These are phyloP conservation scores for Apiotrichum gamsii DNA, from an alignment of 1,284 basidiomycete genomes.

Conservation along the genomic window DNA sequence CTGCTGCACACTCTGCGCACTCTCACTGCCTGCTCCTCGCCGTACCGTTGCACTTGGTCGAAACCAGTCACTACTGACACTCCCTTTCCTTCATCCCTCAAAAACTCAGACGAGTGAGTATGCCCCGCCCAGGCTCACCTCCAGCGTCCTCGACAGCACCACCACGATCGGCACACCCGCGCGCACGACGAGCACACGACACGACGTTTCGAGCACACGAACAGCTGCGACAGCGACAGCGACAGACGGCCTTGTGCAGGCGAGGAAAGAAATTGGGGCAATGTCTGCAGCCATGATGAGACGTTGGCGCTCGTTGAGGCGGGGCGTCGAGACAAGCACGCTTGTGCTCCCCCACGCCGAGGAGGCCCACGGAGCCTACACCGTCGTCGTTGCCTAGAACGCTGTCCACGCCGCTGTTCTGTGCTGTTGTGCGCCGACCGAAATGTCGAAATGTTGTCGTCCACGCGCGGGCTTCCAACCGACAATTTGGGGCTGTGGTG, in stretches of 20 bases:
- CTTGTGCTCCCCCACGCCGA: constrained; percentile 10
- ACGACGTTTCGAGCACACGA: too few species aligned
- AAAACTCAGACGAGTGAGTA: constrained; percentile 21
- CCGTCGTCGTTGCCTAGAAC: not conserved
- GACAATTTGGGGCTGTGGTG: too few species aligned
- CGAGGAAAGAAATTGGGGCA: constrained; percentile 45
- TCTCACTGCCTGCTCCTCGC: too few species aligned
- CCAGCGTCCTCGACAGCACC: not conserved
- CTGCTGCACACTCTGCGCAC: too few species aligned
- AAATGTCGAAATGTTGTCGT: too few species aligned
- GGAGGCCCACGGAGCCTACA: constrained; percentile 31
- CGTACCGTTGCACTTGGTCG: too few species aligned
- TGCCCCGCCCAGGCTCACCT: not conserved
- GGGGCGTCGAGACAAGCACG: constrained; percentile 2
- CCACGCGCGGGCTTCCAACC: too few species aligned
- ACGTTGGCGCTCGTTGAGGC: constrained; percentile 15
- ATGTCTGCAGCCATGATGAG: constrained; percentile 35
- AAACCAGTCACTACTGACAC: too few species aligned
- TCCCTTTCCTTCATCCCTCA: constrained; percentile 6
- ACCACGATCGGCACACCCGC: not conserved
- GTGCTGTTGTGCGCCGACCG: too few species aligned
- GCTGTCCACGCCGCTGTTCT: too few species aligned
- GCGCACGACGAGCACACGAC: too few species aligned
- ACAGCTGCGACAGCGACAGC: not conserved
- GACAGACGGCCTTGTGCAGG: constrained; percentile 2